Conservation (phyloP, 1,284 basidiomycete genomes). For the Stygiomarasmius scandens region DNA sequence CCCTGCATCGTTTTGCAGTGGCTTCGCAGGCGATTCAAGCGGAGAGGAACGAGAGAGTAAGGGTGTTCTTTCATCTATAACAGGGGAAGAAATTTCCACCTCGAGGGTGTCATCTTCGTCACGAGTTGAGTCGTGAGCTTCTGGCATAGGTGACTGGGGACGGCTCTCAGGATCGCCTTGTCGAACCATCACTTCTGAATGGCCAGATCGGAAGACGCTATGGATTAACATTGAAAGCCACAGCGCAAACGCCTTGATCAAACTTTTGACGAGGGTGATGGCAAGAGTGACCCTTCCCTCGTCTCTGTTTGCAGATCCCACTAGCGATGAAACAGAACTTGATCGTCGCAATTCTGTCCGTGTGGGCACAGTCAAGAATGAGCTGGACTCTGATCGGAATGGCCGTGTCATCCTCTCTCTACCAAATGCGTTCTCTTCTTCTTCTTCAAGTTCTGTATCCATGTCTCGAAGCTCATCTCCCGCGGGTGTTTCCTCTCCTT, state of each 20-base stretch:
- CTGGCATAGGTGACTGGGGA: not conserved
- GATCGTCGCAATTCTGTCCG: not conserved
- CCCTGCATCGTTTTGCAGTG: not conserved
- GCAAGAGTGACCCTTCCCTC: not conserved
- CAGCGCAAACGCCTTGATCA: constrained; percentile 4
- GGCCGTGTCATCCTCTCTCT: not conserved
- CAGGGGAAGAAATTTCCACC: not conserved
- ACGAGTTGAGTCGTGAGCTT: not conserved
- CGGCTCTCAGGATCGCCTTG: not conserved
- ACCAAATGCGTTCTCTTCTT: not conserved
- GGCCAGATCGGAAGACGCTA: not conserved
- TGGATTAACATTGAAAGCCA: constrained; percentile 10
- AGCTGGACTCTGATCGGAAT: not conserved
- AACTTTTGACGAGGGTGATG: not conserved
- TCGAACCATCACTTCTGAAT: not conserved
- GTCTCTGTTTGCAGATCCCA: not conserved
- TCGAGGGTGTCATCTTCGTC: not conserved
- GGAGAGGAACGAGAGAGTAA: constrained; percentile 3
- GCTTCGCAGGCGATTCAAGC: not conserved
- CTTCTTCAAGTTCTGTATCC: not conserved
- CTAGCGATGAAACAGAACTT: not conserved
- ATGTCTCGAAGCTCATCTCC: not conserved
- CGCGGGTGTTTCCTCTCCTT: not conserved
- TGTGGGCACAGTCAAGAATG: constrained; percentile 5
- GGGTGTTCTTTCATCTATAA: constrained; percentile 12